These are phyloP conservation scores for Rhodotorula sp. DNA, from an alignment of 1,284 basidiomycete species.

Conservation along the genomic window DNA sequence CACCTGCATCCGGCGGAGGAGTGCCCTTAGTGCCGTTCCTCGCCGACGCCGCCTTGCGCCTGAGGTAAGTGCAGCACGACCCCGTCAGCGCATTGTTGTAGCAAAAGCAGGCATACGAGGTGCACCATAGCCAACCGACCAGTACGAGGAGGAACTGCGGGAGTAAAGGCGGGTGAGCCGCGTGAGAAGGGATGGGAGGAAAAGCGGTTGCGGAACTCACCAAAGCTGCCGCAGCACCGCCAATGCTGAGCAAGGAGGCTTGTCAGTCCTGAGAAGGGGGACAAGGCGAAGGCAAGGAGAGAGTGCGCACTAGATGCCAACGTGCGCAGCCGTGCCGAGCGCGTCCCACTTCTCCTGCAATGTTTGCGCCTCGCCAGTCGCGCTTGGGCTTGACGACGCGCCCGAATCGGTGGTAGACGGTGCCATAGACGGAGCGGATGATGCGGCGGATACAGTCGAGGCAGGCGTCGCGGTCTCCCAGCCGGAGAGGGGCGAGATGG, in stretches of 20 bases:
- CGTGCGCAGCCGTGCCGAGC: constrained; percentile 9
- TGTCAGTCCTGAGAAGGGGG: not conserved
- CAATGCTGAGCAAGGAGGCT: not conserved
- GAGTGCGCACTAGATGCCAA: constrained; percentile 20
- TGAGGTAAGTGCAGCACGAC: not conserved
- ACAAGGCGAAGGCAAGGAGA: not conserved
- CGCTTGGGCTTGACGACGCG: not conserved
- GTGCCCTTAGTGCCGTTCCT: not conserved
- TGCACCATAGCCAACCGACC: constrained; percentile 25
- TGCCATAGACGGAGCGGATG: too few relatives aligned
- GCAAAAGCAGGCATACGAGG: too few relatives aligned
- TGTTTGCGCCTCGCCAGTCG: not conserved
- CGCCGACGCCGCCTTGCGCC: constrained; percentile 12
- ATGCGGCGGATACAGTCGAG: not conserved
- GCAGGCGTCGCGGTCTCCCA: not conserved
- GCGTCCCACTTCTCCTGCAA: constrained; percentile 21
- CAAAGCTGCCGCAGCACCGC: not conserved
- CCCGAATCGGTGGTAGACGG: too few relatives aligned
- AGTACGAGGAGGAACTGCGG: constrained; percentile 26
- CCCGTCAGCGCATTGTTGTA: not conserved
- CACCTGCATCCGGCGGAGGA: not conserved
- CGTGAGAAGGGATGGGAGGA: too few relatives aligned
- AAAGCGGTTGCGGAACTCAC: not conserved
- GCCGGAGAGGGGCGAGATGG: not conserved
- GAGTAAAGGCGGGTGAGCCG: too few relatives aligned